phyloP scores from a whole-genome alignment of 148 eudicot genomes.

The Spergularia marina region DNA sequence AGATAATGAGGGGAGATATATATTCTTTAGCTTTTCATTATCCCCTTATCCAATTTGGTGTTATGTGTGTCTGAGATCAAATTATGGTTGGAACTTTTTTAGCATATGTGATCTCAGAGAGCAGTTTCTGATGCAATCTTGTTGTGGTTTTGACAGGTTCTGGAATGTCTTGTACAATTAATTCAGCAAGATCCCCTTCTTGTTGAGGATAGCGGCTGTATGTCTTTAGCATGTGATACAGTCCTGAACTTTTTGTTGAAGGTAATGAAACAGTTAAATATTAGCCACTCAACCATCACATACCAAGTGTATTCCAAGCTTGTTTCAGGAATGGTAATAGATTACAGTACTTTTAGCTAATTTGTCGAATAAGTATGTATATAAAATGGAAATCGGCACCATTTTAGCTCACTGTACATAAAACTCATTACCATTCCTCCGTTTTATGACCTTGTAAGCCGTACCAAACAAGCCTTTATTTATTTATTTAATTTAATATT shows the following conservation, averaged over 20 bases:
- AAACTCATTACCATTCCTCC: too few species aligned
- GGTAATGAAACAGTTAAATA: constrained; percentile 38
- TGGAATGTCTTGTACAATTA: constrained; percentile 59
- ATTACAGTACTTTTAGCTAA: too few species aligned
- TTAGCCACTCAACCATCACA: background rate
- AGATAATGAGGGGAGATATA: background rate
- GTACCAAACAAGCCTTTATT: too few species aligned
- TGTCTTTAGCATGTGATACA: constrained; percentile 84
- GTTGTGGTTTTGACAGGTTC: constrained; percentile 45
- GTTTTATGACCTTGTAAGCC: too few species aligned
- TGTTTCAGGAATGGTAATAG: too few species aligned
- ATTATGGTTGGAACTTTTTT: background rate
- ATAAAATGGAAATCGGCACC: too few species aligned
- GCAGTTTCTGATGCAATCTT: background rate
- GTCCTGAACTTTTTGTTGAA: constrained; percentile 72
- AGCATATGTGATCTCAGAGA: constrained; percentile 2
- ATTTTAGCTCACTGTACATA: too few species aligned
- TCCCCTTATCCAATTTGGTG: background rate
- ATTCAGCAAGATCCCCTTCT: constrained; percentile 34
- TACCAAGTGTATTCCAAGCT: background rate
- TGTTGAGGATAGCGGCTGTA: constrained; percentile 39
- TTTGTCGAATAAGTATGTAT: too few species aligned
- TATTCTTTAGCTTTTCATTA: background rate
- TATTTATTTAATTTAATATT: too few species aligned
- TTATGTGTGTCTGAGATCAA: background rate